Conservation (phyloP, 73 alveolate genomes). For the Stentor coeruleus region DNA sequence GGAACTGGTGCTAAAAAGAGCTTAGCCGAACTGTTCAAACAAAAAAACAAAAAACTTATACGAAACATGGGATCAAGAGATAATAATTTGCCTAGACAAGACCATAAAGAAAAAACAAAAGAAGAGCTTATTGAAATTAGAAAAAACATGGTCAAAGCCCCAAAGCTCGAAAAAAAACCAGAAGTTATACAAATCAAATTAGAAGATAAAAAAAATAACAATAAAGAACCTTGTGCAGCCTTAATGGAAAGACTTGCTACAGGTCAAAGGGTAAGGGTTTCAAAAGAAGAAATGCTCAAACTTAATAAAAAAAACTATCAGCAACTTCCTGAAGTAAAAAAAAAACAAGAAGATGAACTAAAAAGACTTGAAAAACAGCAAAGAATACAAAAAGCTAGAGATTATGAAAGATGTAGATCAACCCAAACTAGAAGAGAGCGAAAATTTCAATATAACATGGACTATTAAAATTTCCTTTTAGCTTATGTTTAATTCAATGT, state of each 20-base stretch:
- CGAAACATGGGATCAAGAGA: background rate
- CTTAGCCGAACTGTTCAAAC: constrained; percentile 37
- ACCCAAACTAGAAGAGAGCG: too few relatives aligned
- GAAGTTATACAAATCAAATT: background rate
- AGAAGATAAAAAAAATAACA: constrained; percentile 10
- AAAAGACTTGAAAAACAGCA: constrained; percentile 51
- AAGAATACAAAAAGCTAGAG: constrained; percentile 58
- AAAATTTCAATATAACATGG: background rate
- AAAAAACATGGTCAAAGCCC: constrained; percentile 29
- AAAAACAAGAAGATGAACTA: constrained; percentile 62
- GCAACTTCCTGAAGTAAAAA: constrained; percentile 68
- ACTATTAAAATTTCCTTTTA: too few relatives aligned
- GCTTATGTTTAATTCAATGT: too few relatives aligned
- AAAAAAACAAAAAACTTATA: constrained; percentile 16
- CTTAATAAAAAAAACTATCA: constrained; percentile 68
- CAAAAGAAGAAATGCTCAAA: constrained; percentile 68
- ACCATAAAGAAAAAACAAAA: constrained; percentile 37
- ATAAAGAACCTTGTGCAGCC: background rate
- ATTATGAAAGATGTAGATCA: constrained; percentile 33
- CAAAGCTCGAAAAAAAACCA: constrained; percentile 25
- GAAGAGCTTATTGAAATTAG: constrained; percentile 51
- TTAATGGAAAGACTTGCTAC: constrained; percentile 40
- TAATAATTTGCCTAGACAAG: background rate
- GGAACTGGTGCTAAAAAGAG: background rate
- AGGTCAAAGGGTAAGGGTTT: constrained; percentile 44